Evolutionary conservation across 2,329 filamentous ascomycete genomes (phyloP), one percentile per base, ranked within the genome.

Genomic region (Aspergillus novofumigatus): DNA sequence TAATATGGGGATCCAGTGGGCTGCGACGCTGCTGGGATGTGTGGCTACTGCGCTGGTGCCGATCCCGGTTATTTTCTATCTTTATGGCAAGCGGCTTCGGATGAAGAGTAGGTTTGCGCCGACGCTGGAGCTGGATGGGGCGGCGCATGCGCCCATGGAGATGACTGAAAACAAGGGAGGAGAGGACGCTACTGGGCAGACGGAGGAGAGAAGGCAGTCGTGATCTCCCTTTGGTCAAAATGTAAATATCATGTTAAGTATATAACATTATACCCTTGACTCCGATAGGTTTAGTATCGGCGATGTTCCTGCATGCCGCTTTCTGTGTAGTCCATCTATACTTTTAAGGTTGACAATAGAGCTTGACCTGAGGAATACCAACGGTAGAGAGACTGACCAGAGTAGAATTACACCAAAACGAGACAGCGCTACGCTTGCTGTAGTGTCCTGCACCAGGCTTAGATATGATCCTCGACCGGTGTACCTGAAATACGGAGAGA

Each of bases 41-140:
- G 52, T 76, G 4, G 65, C 73, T 2, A 61, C 65, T 3, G 52
- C 69, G n/a, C 60, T 74, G 21, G 67, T 75, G 26, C 75, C 75
- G 5, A 75, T 77, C 48, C 74, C 75, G 0, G 54, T 77, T 11
- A 56, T 62, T 4, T 76, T 77, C 59, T 74, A 69, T 49, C 62
- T 74, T 49, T 75, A 65, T 42, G 65, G 68, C 6, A 45, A 45
- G 10, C 20, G 42, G n/a, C 42, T 45, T 4, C 1, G 42, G 42
- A 45, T 21, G 42, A 45, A 23, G 20, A 45, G 42, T 45, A 20
- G 4, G 3, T 45, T 45, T 23, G 42, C 42, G 42, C 42, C 42
- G 42, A 45, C 20, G 1, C 21, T 45, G 9, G 42, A 45, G 20
- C 20, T 14, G 42, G 42, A 45, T 23, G 42, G 23, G 3, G n/a